Conservation (phyloP, 2,329 filamentous ascomycete species). For the Cladosporium phlei region DNA sequence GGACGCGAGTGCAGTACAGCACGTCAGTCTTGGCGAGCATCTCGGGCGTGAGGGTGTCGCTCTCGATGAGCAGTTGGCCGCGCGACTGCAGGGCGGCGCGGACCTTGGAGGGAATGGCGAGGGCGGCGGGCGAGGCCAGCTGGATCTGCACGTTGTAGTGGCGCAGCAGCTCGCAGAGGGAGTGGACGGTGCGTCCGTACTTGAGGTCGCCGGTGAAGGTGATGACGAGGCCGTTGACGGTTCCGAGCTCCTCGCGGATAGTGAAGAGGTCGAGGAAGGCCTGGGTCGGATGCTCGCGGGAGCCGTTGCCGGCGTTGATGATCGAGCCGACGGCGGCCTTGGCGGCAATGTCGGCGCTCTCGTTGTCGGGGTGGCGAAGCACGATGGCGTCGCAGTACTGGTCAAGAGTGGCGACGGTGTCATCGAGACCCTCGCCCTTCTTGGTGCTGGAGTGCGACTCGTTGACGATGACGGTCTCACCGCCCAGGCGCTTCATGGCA, state of each 20-base stretch:
- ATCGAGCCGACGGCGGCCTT: constrained; percentile 87
- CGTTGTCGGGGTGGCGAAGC: constrained; percentile 84
- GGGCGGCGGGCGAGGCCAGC: constrained; percentile 75
- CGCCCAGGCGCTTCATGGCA: constrained; percentile 96
- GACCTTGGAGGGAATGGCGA: constrained; percentile 72
- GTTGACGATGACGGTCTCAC: constrained; percentile 74
- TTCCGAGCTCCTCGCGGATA: constrained; percentile 94
- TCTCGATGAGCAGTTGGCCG: constrained; percentile 72
- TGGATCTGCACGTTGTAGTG: constrained; percentile 96
- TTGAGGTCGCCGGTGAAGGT: constrained; percentile 92
- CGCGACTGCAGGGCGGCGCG: constrained; percentile 65
- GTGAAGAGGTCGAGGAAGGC: constrained; percentile 97
- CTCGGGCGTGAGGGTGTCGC: constrained; percentile 74
- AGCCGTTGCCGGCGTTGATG: constrained; percentile 96
- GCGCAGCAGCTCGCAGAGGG: constrained; percentile 83
- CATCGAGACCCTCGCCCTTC: constrained; percentile 91
- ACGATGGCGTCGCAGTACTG: constrained; percentile 95
- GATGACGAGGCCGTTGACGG: constrained; percentile 89
- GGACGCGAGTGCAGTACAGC: constrained; percentile 92
- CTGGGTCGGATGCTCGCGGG: constrained; percentile 93
- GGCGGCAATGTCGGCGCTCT: constrained; percentile 72
- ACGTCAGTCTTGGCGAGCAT: constrained; percentile 84
- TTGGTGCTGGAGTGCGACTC: constrained; percentile 82
- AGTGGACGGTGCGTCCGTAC: constrained; percentile 93
- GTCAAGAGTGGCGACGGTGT: constrained; percentile 86